A percentile compares a stretch with the other conserved stretches of the same genome.
Conservation (phyloP, 2,329 filamentous ascomycete species). For the Albifimbria verrucaria region DNA sequence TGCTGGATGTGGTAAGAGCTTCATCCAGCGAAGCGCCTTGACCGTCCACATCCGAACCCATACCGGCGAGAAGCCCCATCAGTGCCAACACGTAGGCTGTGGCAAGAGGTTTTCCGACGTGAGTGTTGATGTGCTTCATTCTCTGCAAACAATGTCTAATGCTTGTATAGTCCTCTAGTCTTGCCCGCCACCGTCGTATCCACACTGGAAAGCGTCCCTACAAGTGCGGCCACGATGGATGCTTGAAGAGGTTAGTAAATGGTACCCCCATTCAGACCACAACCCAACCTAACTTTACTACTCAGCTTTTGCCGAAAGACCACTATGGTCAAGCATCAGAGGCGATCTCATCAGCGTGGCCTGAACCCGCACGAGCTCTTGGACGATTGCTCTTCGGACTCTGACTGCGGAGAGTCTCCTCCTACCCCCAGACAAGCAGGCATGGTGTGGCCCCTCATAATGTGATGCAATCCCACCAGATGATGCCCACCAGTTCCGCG, state of each 20-base stretch:
- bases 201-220: slow-evolving; percentile 67
- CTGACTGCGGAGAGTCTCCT: slow-evolving; percentile 56
- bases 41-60: slow-evolving; percentile 70
- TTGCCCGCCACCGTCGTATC: slow-evolving; percentile 62
- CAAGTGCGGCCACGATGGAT: slow-evolving; percentile 58
- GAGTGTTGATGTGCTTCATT: slow-evolving; percentile 25
- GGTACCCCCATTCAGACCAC: neutral
- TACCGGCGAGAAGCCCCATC: slow-evolving; percentile 69
- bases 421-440: slow-evolving; percentile 53
- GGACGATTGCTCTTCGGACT: slow-evolving; percentile 54
- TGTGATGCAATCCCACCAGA: slow-evolving; percentile 30
- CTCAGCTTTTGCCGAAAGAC: slow-evolving; percentile 69
- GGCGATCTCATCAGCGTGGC: slow-evolving; percentile 58
- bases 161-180: slow-evolving; percentile 54
- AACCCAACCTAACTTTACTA: neutral
- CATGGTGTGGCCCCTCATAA: slow-evolving; percentile 47
- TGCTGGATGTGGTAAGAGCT: slow-evolving; percentile 64
- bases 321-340: slow-evolving; percentile 66
- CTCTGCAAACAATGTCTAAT: slow-evolving; percentile 7
- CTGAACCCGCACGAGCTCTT: slow-evolving; percentile 51
- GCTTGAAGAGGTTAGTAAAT: slow-evolving; percentile 53
- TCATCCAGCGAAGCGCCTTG: slow-evolving; percentile 67
- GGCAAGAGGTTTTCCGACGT: slow-evolving; percentile 70
- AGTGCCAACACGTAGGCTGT: slow-evolving; percentile 63
- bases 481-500: slow-evolving; percentile 30